phyloP scores from a whole-genome alignment of 768 basidiomycete genomes.

The Auricularia auricula-judae region DNA sequence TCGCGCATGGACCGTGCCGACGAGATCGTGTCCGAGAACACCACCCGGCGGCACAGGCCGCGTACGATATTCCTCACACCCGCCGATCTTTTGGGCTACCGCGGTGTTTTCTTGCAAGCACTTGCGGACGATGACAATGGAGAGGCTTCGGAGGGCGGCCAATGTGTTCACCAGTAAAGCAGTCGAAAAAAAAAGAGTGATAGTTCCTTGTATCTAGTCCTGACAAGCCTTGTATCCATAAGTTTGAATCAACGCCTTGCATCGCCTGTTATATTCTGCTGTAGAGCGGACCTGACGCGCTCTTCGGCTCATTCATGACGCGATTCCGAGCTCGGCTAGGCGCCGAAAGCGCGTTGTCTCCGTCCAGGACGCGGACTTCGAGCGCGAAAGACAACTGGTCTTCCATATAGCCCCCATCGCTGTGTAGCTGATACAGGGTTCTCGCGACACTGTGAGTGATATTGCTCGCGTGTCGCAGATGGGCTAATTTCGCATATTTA shows the following conservation, averaged over 20 bases:
- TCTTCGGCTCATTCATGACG: not conserved
- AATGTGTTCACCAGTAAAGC: not conserved
- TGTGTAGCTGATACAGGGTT: too few species aligned
- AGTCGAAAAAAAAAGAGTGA: too few species aligned
- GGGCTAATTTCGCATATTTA: too few species aligned
- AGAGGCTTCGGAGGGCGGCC: not conserved
- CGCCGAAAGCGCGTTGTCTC: not conserved
- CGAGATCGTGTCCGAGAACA: constrained; percentile 47
- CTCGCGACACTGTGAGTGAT: too few species aligned
- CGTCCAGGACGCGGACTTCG: not conserved
- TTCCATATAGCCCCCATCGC: too few species aligned
- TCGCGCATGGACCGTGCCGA: constrained; percentile 44
- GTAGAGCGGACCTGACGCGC: not conserved
- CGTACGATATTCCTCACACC: constrained; percentile 5
- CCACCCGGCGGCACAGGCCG: constrained; percentile 19
- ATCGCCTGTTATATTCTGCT: too few species aligned
- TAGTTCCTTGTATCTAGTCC: too few species aligned
- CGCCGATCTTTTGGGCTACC: not conserved
- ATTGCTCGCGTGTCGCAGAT: too few species aligned
- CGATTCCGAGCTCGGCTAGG: not conserved
- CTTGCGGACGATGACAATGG: not conserved
- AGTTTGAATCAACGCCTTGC: too few species aligned
- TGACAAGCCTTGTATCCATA: too few species aligned
- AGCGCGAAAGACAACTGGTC: too few species aligned
- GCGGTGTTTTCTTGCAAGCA: not conserved